Conservation (phyloP, 352 stramenopile genomes). For the Globisporangium recalcitrans region DNA sequence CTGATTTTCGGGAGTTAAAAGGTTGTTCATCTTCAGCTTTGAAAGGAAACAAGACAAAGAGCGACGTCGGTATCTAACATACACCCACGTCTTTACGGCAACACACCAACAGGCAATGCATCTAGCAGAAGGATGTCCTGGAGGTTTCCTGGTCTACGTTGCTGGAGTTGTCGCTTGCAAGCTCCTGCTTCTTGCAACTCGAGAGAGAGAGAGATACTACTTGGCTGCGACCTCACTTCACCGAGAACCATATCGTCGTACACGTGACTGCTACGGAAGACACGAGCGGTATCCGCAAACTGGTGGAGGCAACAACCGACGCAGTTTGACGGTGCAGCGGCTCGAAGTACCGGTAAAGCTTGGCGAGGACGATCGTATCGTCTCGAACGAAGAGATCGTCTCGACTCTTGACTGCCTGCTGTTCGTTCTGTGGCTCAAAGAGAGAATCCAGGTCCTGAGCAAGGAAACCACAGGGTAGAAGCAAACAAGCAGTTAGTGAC, state of each 20-base stretch:
- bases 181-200: no score
- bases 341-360: not conserved
- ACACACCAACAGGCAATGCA: no score
- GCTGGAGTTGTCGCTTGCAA: no score
- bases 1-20: no score
- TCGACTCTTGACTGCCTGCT: not conserved
- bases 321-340: not conserved
- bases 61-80: no score
- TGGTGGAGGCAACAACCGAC: not conserved
- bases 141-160: no score
- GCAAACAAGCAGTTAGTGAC: not conserved
- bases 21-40: no score
- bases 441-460: not conserved
- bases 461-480: not conserved
- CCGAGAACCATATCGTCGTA: not conserved
- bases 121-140: no score
- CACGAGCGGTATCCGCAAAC: not conserved
- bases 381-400: not conserved
- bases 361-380: not conserved
- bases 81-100: no score
- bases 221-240: not conserved
- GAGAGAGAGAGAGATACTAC: no score
- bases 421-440: not conserved
- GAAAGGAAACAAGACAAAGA: no score
- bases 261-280: not conserved